Conservation (phyloP, 495 filamentous ascomycete species). For the Penicillium flavigenum region DNA sequence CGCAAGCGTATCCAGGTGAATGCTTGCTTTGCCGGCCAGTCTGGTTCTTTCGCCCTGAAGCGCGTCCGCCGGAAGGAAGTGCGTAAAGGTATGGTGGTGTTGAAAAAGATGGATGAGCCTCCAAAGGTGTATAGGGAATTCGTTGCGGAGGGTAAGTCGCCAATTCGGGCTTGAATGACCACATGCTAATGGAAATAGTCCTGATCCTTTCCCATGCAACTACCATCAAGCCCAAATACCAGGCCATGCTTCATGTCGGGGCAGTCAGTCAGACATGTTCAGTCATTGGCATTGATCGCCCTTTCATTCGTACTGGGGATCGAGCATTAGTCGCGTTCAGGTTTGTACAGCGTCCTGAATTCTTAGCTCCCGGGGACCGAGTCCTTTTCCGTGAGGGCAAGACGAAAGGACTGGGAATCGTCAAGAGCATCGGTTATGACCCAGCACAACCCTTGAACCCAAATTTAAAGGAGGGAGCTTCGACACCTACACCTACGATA, state of each 20-base stretch:
- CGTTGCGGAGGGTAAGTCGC: conserved; percentile 73
- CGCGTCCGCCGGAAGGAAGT: conserved; percentile 88
- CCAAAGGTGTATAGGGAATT: conserved; percentile 89
- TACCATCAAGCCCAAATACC: conserved; percentile 97
- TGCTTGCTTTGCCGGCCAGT: conserved; percentile 86
- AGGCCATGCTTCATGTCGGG: conserved; percentile 97
- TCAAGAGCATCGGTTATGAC: conserved; percentile 90
- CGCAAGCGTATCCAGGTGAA: conserved; percentile 91
- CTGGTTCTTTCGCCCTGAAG: conserved; percentile 86
- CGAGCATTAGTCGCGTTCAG: conserved; percentile 88
- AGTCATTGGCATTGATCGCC: conserved; percentile 97
- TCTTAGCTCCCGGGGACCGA: conserved; percentile 81
- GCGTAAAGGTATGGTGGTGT: conserved; percentile 96
- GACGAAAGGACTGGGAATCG: conserved; percentile 93
- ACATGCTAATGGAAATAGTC: conserved; percentile 50
- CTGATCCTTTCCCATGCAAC: conserved; percentile 94
- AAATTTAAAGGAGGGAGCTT: conserved; percentile 6
- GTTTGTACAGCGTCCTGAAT: conserved; percentile 96
- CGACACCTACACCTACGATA: conserved; percentile 12
- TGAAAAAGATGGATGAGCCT: conserved; percentile 73
- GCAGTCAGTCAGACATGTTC: conserved; percentile 93
- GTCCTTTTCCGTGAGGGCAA: conserved; percentile 92
- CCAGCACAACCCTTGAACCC: conserved; percentile 55
- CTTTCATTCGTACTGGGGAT: conserved; percentile 91
- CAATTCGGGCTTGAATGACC: neutral